phyloP scores from a whole-genome alignment of 768 basidiomycete species.

The Agrocybe praecox region DNA sequence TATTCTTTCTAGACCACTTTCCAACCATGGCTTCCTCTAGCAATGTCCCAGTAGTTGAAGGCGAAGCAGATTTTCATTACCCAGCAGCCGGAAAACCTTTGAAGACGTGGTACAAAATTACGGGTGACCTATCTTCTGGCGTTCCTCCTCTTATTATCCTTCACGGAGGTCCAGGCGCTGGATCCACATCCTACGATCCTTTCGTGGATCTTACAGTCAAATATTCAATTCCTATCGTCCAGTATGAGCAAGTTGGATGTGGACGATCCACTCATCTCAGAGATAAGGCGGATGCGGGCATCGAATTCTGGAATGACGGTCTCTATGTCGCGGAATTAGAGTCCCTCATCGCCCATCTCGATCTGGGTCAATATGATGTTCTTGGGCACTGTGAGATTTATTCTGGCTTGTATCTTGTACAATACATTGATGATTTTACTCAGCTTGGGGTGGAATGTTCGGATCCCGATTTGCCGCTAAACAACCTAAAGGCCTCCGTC shows the following conservation, averaged over 20 bases:
- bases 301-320: conserved; percentile 51
- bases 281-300: conserved; percentile 35
- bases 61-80: conserved; percentile 9
- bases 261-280: conserved; percentile 57
- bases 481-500: conserved; percentile 46
- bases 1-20: no score
- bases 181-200: conserved; percentile 42
- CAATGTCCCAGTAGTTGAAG: conserved; percentile 1
- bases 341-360: conserved; percentile 45
- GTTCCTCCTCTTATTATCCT: conserved; percentile 48
- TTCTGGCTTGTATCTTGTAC: background rate
- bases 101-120: conserved; percentile 54
- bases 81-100: conserved; percentile 9
- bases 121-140: conserved; percentile 40
- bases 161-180: conserved; percentile 56
- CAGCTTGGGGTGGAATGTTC: conserved; percentile 50
- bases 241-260: conserved; percentile 60
- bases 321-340: conserved; percentile 56
- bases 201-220: conserved; percentile 38
- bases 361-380: conserved; percentile 45
- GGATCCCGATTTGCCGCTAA: conserved; percentile 34
- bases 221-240: conserved; percentile 45
- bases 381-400: conserved; percentile 44
- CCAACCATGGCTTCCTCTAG: no score
- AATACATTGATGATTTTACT: background rate